phyloP scores from a whole-genome alignment of 1,284 basidiomycete genomes.

The Puccinia hordei region DNA sequence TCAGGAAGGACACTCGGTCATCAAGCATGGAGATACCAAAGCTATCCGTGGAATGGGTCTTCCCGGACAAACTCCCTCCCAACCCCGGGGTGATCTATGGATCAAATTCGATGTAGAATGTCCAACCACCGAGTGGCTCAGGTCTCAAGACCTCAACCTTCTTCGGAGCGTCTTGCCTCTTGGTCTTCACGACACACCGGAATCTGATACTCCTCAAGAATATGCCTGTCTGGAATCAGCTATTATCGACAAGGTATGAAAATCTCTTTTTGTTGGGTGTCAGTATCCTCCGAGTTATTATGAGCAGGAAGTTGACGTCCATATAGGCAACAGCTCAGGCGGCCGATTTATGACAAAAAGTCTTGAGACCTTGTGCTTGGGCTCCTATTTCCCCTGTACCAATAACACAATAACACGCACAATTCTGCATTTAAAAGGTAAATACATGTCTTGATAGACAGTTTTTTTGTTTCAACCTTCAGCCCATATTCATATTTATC shows the following conservation, averaged over 20 bases:
- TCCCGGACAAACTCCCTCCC: slow-evolving; percentile 68
- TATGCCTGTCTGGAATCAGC: slow-evolving; percentile 20
- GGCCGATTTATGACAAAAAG: background rate
- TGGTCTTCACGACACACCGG: background rate
- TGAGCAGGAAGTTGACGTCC: background rate
- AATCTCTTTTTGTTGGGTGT: no score
- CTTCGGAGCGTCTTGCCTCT: slow-evolving; percentile 17
- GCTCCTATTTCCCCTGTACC: no score
- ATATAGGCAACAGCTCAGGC: background rate
- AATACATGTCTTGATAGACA: no score
- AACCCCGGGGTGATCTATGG: slow-evolving; percentile 74
- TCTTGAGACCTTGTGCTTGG: no score
- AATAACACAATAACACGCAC: no score
- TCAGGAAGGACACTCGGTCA: slow-evolving; percentile 68
- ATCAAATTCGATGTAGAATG: slow-evolving; percentile 81
- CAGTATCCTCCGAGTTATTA: background rate
- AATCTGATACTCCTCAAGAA: background rate
- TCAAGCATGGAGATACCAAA: slow-evolving; percentile 73
- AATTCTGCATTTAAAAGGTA: no score
- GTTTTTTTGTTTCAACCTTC: no score
- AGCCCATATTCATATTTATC: no score
- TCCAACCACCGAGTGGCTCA: slow-evolving; percentile 72
- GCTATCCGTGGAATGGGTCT: slow-evolving; percentile 80
- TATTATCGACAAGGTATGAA: slow-evolving; percentile 11
- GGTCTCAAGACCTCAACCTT: slow-evolving; percentile 53